Evolutionary conservation across 257 asterid species (phyloP), one percentile per base, ranked within the genome.

Genomic region (Henckelia pumila): DNA sequence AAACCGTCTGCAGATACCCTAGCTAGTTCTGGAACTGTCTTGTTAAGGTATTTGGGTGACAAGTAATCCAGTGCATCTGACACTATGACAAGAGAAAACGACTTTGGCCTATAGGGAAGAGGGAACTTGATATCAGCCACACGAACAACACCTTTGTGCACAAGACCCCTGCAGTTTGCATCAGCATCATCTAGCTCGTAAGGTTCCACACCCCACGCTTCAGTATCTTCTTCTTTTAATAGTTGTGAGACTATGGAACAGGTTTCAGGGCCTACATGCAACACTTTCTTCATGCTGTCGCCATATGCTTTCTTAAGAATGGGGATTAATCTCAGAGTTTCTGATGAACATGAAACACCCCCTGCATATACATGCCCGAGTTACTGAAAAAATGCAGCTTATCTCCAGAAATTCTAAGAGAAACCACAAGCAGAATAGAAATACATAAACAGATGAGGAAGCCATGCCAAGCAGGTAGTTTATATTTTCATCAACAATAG

Each of bases 171-270:
- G 85, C 96, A 92, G 79, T 71, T 76, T 63, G 35, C 64, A 71
- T 74, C 91, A 40, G 84, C 87, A 66, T 89, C 98, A 56, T 89
- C 96, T 57, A 89, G 66, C 69, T 89, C 98, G 65, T 87, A 89
- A 17, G 95, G 95, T 78, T 92, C 98, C 19, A 92, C 59, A n/a
- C 98, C 98, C 92, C 95, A 92, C 49, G 91, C 95, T 73, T 92
- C 96, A 63, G 85, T 81, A 32, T 85, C 95, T 53, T 86, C 91
- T 75, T 92, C 92, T 74, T 83, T 86, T 77, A 82, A 77, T 68
- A 92, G 72, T 62, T 79, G 85, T 53, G 95, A 79, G 33, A 92
- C 91, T 53, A 86, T 85, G 0, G 88, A 84, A 74, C 98, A 92
- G 67, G 92, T 76, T 40, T 92, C 98, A 13, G 95, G 94, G 29